Percentiles rank a stretch among this genome's conserved stretches.
Evolutionary conservation across 2,329 filamentous ascomycete genomes (phyloP).

Genomic region (Xylariaceae sp.): DNA sequence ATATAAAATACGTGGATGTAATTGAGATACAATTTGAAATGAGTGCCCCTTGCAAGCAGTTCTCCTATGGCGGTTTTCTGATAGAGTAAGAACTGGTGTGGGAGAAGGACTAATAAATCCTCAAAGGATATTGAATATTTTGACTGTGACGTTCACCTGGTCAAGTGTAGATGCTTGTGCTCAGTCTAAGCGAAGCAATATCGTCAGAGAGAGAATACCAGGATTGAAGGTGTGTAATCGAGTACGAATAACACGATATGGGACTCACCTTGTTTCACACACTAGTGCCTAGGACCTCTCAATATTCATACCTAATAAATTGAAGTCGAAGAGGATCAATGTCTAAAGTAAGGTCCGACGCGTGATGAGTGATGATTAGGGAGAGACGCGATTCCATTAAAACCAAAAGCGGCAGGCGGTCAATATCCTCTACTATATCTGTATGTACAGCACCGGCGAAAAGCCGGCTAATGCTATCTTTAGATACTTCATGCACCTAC

Average conservation of each 20-base stretch:
- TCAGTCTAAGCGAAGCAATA: neutral
- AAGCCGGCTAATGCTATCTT: no score
- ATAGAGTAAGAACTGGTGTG: neutral
- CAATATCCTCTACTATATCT: no score
- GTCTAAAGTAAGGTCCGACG: slow-evolving; percentile 18
- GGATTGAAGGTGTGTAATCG: neutral
- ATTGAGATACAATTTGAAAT: no score
- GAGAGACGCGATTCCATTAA: slow-evolving; percentile 34
- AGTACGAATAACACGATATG: neutral
- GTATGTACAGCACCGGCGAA: neutral
- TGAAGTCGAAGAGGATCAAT: neutral
- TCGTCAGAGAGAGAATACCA: neutral
- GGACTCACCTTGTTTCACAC: neutral
- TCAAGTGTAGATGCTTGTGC: neutral
- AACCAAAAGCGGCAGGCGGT: slow-evolving; percentile 19
- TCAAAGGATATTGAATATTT: neutral
- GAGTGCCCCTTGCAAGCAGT: no score
- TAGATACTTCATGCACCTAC: no score
- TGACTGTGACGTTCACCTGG: no score
- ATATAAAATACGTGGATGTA: neutral
- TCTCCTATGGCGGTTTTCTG: no score
- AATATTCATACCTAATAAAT: neutral
- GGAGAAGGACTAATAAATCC: neutral
- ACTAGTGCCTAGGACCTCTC: neutral
- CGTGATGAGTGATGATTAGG: slow-evolving; percentile 12